Percentiles rank a stretch among this genome's conserved stretches.
These are phyloP conservation scores for Rossbeevera mucosa DNA, from an alignment of 768 basidiomycete genomes.

Conservation along the genomic window DNA sequence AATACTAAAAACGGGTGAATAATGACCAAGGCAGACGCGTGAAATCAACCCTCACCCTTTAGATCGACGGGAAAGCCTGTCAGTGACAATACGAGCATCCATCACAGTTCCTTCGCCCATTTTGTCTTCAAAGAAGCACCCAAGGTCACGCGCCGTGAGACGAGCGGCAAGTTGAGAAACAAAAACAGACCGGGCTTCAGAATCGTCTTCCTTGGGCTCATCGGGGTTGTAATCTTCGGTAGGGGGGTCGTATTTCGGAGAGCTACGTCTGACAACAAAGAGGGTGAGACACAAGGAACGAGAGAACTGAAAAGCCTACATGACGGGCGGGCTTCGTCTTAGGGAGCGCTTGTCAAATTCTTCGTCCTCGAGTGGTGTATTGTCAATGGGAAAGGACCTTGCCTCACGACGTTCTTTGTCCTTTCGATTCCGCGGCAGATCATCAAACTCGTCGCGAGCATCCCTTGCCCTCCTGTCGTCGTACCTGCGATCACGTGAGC, in stretches of 20 bases:
- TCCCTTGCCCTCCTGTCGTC: slow-evolving; percentile 44
- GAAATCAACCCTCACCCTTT: slow-evolving; percentile 68
- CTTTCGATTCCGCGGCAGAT: slow-evolving; percentile 41
- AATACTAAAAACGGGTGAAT: slow-evolving; percentile 53
- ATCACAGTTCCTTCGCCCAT: slow-evolving; percentile 90
- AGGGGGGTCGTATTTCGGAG: slow-evolving; percentile 64
- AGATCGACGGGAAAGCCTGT: slow-evolving; percentile 90
- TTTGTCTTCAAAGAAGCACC: slow-evolving; percentile 98
- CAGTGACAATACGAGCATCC: slow-evolving; percentile 95
- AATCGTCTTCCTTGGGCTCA: slow-evolving; percentile 92
- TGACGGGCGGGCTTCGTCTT: slow-evolving; percentile 35
- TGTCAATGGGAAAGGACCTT: slow-evolving; percentile 39
- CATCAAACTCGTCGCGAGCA: slow-evolving; percentile 61
- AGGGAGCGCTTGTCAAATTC: slow-evolving; percentile 35
- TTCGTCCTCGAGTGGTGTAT: slow-evolving; percentile 33
- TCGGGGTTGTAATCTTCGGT: slow-evolving; percentile 76
- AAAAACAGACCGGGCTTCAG: slow-evolving; percentile 97
- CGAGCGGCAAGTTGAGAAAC: slow-evolving; percentile 97
- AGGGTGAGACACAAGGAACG: background rate
- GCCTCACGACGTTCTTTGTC: slow-evolving; percentile 42
- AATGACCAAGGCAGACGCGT: background rate
- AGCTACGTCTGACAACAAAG: slow-evolving; percentile 49
- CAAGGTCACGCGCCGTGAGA: slow-evolving; percentile 94
- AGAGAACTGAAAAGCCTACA: slow-evolving; percentile 33
- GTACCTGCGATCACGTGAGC: slow-evolving; percentile 53